A percentile compares a stretch with the other conserved stretches of the same genome.
Conservation (phyloP, 805 yeast genomes). For the Sugiyamaella smithiae region DNA sequence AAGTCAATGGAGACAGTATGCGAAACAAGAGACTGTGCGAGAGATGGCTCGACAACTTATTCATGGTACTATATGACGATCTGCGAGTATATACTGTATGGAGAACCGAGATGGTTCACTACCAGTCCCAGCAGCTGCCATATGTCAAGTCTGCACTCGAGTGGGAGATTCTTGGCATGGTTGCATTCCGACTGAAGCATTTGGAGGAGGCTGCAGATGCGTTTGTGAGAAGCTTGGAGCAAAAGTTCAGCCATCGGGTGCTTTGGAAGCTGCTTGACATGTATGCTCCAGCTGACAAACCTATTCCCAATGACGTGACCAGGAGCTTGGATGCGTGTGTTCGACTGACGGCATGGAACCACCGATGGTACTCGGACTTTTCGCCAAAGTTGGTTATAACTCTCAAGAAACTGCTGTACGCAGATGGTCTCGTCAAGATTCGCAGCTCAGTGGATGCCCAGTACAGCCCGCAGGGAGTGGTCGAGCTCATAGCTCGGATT, state of each 20-base stretch:
- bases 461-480: slow-evolving; percentile 31
- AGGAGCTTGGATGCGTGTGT: slow-evolving; percentile 64
- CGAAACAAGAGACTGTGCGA: slow-evolving; percentile 61
- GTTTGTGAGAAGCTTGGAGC: slow-evolving; percentile 64
- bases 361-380: slow-evolving; percentile 94
- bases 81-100: slow-evolving; percentile 75
- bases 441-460: slow-evolving; percentile 40
- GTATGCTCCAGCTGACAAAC: slow-evolving; percentile 40
- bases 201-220: slow-evolving; percentile 85
- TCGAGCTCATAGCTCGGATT: slow-evolving; percentile 28
- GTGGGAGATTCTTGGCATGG: slow-evolving; percentile 89
- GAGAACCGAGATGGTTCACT: slow-evolving; percentile 88
- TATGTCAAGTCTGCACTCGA: slow-evolving; percentile 77
- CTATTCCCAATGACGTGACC: slow-evolving; percentile 9
- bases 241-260: slow-evolving; percentile 77
- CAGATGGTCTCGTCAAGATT: slow-evolving; percentile 76
- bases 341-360: slow-evolving; percentile 92
- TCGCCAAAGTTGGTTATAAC: slow-evolving; percentile 64
- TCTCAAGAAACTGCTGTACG: slow-evolving; percentile 59
- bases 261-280: slow-evolving; percentile 69
- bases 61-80: slow-evolving; percentile 68
- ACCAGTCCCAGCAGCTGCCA: slow-evolving; percentile 80
- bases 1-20: slow-evolving; percentile 21
- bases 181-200: slow-evolving; percentile 83
- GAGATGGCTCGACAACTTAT: slow-evolving; percentile 74